Conservation (phyloP, 306 rosid species). For the Lablab purpureus region DNA sequence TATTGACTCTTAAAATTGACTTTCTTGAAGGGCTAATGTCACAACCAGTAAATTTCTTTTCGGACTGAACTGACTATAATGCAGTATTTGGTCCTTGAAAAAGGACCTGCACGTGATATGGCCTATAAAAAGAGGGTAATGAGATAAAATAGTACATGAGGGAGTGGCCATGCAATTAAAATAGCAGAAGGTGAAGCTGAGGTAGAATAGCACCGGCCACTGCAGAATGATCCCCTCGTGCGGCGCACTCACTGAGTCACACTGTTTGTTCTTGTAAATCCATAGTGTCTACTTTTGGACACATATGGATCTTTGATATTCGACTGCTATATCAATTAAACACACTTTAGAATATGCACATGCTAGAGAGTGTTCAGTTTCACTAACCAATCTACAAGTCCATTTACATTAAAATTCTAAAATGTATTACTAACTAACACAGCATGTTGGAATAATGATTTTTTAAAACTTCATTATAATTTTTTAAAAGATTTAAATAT, state of each 20-base stretch:
- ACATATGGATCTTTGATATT: background rate
- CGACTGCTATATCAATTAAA: background rate
- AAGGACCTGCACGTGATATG: background rate
- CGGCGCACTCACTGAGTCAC: conserved; percentile 65
- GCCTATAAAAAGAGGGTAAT: background rate
- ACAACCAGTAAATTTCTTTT: background rate
- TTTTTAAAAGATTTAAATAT: too few relatives aligned
- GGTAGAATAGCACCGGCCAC: conserved; percentile 33
- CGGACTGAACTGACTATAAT: conserved; percentile 9
- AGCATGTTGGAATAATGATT: too few relatives aligned
- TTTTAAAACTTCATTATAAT: too few relatives aligned
- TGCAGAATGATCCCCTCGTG: conserved; percentile 68
- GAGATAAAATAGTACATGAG: background rate
- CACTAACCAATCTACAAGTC: background rate
- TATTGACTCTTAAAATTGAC: too few relatives aligned
- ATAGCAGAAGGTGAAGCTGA: conserved; percentile 38
- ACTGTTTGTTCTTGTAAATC: conserved; percentile 51
- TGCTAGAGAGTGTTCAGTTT: background rate
- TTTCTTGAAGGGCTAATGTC: too few relatives aligned
- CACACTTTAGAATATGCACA: background rate
- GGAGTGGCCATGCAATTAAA: conserved; percentile 31
- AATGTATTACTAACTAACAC: too few relatives aligned
- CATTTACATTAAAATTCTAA: too few relatives aligned
- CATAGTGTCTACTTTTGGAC: background rate
- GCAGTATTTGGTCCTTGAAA: conserved; percentile 12